A percentile compares a stretch with the other conserved stretches of the same genome.
Conservation (phyloP, 2,329 filamentous ascomycete genomes). For the Nothopassalora personata region DNA sequence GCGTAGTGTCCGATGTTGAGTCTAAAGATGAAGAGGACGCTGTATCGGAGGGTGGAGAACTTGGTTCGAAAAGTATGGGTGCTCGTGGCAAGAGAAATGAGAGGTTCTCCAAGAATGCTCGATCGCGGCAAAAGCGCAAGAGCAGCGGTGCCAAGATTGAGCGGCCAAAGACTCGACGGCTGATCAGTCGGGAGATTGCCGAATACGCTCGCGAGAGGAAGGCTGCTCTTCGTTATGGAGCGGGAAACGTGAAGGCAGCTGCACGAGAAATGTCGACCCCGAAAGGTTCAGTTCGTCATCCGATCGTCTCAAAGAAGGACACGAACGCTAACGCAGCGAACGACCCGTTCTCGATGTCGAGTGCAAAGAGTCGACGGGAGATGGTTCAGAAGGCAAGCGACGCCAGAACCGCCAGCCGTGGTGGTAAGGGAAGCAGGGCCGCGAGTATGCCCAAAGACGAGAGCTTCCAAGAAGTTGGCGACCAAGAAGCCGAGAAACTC, state of each 20-base stretch:
- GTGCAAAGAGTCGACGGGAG: not conserved
- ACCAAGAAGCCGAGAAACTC: not conserved
- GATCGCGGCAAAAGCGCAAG: not conserved
- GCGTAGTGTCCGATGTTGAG: not conserved
- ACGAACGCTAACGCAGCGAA: not conserved
- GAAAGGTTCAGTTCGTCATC: not conserved
- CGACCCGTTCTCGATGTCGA: not conserved
- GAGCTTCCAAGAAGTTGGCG: not conserved
- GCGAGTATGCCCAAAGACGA: not conserved
- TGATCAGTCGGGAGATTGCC: conserved; percentile 4
- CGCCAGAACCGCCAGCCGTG: not conserved
- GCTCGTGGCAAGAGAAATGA: no score
- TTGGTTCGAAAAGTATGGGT: not conserved
- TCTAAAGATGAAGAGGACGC: not conserved
- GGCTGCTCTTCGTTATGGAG: not conserved
- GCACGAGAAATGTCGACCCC: not conserved
- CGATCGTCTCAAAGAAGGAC: not conserved
- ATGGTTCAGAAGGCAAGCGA: not conserved
- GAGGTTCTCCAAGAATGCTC: not conserved
- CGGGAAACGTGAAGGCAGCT: not conserved
- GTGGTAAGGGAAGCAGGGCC: not conserved
- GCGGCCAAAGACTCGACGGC: conserved; percentile 1
- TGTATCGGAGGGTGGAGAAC: not conserved
- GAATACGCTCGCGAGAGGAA: conserved; percentile 4
- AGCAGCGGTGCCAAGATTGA: not conserved